phyloP scores from a whole-genome alignment of 2,329 filamentous ascomycete species.

The Chaetomiaceae sp. region DNA sequence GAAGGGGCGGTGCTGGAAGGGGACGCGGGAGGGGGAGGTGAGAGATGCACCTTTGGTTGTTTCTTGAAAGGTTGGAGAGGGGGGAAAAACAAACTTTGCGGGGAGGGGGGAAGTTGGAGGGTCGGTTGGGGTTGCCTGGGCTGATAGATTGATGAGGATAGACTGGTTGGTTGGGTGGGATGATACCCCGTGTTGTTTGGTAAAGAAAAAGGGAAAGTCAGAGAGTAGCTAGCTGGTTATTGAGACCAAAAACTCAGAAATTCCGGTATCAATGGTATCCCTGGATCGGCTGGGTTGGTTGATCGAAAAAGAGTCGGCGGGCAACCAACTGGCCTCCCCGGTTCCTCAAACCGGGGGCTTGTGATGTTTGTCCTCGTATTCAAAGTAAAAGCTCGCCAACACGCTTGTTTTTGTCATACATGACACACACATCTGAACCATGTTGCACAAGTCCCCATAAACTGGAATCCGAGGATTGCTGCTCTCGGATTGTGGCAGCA shows the following conservation, averaged over 20 bases:
- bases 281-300: too few relatives aligned
- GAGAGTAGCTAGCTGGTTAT: too few relatives aligned
- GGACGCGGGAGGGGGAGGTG: conserved; percentile 21
- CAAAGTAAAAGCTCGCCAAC: neutral
- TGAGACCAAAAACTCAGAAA: too few relatives aligned
- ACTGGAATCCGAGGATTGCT: neutral
- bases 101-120: neutral
- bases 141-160: neutral
- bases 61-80: neutral
- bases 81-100: neutral
- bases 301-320: too few relatives aligned
- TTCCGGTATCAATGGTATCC: too few relatives aligned
- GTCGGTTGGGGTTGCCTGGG: too few relatives aligned
- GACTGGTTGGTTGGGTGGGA: neutral
- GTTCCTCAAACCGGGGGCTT: too few relatives aligned
- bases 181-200: too few relatives aligned
- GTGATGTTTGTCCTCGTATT: conserved; percentile 6
- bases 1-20: conserved; percentile 17
- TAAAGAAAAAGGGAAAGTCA: too few relatives aligned
- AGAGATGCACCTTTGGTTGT: neutral
- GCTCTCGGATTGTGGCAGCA: neutral
- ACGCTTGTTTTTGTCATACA: neutral
- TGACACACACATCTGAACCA: neutral
- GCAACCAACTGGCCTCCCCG: too few relatives aligned
- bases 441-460: conserved; percentile 1